Percentiles rank a stretch among this genome's conserved stretches.
Conservation (phyloP, 495 filamentous ascomycete species). For the Parathielavia hyrcaniae region DNA sequence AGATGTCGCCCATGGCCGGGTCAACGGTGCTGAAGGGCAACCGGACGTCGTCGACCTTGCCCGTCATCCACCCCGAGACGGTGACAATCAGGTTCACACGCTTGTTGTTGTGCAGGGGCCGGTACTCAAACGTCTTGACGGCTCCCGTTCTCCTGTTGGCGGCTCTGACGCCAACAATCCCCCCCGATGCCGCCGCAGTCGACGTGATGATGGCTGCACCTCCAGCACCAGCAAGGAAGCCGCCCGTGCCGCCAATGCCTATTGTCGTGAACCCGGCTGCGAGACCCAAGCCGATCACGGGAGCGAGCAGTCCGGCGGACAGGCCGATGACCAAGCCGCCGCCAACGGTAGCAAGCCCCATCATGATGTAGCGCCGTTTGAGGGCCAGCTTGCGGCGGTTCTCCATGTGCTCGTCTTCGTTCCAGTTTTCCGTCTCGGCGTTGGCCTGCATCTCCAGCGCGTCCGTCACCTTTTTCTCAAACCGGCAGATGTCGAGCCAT, state of each 20-base stretch:
- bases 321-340: slow-evolving; percentile 94
- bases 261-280: slow-evolving; percentile 94
- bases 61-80: slow-evolving; percentile 96
- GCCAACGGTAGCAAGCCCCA: slow-evolving; percentile 95
- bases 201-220: slow-evolving; percentile 93
- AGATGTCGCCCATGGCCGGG: slow-evolving; percentile 96
- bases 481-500: slow-evolving; percentile 90
- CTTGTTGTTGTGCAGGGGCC: slow-evolving; percentile 96
- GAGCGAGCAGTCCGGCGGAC: slow-evolving; percentile 84
- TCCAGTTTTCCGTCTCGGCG: slow-evolving; percentile 92
- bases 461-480: slow-evolving; percentile 96
- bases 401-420: slow-evolving; percentile 92
- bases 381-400: slow-evolving; percentile 70
- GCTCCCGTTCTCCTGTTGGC: slow-evolving; percentile 78
- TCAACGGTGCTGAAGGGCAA: slow-evolving; percentile 93
- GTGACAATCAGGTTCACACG: slow-evolving; percentile 93
- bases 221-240: slow-evolving; percentile 85
- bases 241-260: slow-evolving; percentile 80
- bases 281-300: slow-evolving; percentile 89
- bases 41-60: slow-evolving; percentile 93
- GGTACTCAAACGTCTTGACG: slow-evolving; percentile 93
- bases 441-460: slow-evolving; percentile 95
- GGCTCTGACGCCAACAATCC: slow-evolving; percentile 78
- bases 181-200: slow-evolving; percentile 75
- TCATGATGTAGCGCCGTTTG: slow-evolving; percentile 81